Evolutionary conservation across 257 asterid species (phyloP).

Genomic region (Solanum sejunctum): DNA sequence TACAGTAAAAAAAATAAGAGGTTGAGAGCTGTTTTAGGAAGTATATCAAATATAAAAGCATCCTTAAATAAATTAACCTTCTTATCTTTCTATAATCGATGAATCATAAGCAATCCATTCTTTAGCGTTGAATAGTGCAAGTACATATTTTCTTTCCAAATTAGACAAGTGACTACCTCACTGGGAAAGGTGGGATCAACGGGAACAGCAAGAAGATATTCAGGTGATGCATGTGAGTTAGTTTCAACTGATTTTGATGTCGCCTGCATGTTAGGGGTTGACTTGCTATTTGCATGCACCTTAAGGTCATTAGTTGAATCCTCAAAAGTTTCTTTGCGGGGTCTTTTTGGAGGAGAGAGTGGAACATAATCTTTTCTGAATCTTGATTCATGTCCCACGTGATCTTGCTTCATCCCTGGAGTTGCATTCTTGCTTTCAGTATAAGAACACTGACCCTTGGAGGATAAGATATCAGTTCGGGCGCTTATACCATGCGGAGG

Average conservation of each 20-base stretch:
- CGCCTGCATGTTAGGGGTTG: slow-evolving; percentile 28
- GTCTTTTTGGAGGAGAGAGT: slow-evolving; percentile 35
- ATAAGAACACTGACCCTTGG: slow-evolving; percentile 15
- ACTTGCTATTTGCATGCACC: slow-evolving; percentile 18
- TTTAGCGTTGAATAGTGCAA: neutral
- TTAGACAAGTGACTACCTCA: slow-evolving; percentile 41
- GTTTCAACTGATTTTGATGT: slow-evolving; percentile 21
- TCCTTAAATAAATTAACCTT: neutral
- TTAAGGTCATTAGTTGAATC: slow-evolving; percentile 35
- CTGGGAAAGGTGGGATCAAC: slow-evolving; percentile 58
- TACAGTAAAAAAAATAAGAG: slow-evolving; percentile 17
- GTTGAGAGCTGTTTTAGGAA: neutral
- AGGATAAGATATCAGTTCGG: slow-evolving; percentile 20
- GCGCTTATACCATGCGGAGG: slow-evolving; percentile 14
- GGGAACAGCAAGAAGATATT: slow-evolving; percentile 20
- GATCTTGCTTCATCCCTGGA: slow-evolving; percentile 22
- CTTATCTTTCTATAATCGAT: neutral
- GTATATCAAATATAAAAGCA: neutral
- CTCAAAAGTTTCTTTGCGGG: slow-evolving; percentile 29
- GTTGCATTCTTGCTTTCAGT: slow-evolving; percentile 30
- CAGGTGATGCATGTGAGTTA: slow-evolving; percentile 28
- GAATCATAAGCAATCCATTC: neutral
- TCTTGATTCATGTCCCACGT: slow-evolving; percentile 21
- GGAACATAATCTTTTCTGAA: slow-evolving; percentile 25
- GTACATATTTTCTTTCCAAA: neutral